These are phyloP conservation scores for Fusarium sp. DNA, from an alignment of 2,329 filamentous ascomycete genomes.

Conservation along the genomic window DNA sequence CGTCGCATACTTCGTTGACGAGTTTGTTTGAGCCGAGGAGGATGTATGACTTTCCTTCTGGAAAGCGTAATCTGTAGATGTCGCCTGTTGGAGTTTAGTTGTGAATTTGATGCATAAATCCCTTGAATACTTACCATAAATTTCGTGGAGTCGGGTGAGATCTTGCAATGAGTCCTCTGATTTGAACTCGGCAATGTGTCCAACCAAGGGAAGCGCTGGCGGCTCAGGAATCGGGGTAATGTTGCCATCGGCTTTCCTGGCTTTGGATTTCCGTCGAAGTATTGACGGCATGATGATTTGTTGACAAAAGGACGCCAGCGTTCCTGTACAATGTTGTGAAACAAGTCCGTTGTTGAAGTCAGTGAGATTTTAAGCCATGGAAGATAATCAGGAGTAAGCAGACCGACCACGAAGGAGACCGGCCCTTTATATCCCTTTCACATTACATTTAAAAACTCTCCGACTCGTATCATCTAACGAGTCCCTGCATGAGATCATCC, in stretches of 20 bases:
- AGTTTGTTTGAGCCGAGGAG: slow-evolving; percentile 3
- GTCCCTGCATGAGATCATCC: background rate
- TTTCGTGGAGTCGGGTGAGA: background rate
- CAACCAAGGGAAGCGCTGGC: background rate
- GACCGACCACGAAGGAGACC: background rate
- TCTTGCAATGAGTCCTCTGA: slow-evolving; percentile 1
- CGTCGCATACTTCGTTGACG: slow-evolving; percentile 70
- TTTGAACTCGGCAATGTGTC: slow-evolving; percentile 2
- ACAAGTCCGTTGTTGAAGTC: background rate
- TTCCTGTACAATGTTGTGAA: background rate
- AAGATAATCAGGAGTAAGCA: background rate
- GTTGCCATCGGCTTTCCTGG: background rate
- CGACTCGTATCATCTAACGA: background rate
- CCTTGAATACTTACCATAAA: background rate
- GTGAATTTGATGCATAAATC: background rate
- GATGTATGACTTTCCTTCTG: slow-evolving; percentile 1
- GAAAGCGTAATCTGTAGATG: background rate
- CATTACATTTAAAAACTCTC: background rate
- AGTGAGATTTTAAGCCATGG: background rate
- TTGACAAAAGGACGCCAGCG: background rate
- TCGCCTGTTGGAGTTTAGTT: background rate
- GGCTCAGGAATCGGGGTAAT: background rate
- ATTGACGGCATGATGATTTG: background rate
- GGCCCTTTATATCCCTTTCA: background rate
- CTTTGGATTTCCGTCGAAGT: background rate